Evolutionary conservation across 2,329 filamentous ascomycete genomes (phyloP).

Genomic region (Triangularia verruculosa): DNA sequence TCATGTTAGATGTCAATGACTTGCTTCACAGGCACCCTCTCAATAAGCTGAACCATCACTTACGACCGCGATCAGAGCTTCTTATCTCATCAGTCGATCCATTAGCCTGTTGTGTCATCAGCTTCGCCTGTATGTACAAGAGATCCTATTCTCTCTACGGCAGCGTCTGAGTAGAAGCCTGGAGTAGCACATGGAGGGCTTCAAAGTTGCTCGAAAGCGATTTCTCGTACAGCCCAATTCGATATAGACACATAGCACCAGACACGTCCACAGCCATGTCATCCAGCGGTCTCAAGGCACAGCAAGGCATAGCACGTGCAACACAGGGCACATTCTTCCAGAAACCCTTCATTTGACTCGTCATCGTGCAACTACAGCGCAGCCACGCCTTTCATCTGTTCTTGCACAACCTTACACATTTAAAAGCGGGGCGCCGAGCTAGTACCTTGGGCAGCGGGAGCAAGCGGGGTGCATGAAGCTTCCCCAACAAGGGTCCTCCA

Average conservation of each 20-base stretch:
- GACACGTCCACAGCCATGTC: neutral
- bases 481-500: neutral
- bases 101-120: too few species aligned
- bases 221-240: too few species aligned
- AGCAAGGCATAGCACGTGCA: neutral
- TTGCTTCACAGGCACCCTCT: neutral
- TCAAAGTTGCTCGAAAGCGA: too few species aligned
- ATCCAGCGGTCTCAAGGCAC: neutral
- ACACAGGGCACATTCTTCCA: neutral
- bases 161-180: too few species aligned
- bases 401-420: neutral
- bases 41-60: neutral
- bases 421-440: neutral
- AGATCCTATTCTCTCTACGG: too few species aligned
- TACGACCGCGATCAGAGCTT: too few species aligned
- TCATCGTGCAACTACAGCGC: neutral
- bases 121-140: too few species aligned
- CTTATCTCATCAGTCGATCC: too few species aligned
- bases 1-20: neutral
- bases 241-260: neutral
- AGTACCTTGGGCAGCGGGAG: neutral
- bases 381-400: neutral
- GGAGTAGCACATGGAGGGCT: too few species aligned
- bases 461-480: neutral
- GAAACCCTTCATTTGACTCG: neutral